Conservation (phyloP, 2,329 filamentous ascomycete genomes). For the Podosphaera fusca region DNA sequence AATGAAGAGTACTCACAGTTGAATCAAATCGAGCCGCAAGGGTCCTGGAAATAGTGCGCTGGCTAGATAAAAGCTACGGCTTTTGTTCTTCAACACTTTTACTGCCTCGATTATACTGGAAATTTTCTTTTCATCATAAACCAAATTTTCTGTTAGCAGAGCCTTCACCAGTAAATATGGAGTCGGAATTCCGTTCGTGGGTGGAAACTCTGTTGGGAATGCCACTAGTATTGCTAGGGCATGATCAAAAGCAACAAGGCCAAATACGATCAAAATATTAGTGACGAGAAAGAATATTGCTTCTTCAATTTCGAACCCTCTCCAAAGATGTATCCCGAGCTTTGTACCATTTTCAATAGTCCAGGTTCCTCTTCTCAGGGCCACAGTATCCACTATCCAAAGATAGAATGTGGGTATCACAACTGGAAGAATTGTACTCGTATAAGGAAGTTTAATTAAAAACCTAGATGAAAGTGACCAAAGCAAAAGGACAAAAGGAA, state of each 20-base stretch:
- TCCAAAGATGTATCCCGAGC: constrained; percentile 36
- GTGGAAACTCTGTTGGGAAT: constrained; percentile 33
- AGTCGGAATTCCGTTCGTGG: constrained; percentile 24
- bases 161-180: constrained; percentile 28
- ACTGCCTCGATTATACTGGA: constrained; percentile 35
- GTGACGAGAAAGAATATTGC: constrained; percentile 50
- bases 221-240: constrained; percentile 40
- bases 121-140: constrained; percentile 35
- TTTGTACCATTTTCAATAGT: constrained; percentile 46
- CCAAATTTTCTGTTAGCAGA: constrained; percentile 21
- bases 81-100: constrained; percentile 34
- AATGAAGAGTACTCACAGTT: constrained; percentile 24
- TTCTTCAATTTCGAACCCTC: constrained; percentile 48
- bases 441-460: constrained; percentile 32
- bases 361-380: constrained; percentile 47
- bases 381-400: constrained; percentile 49
- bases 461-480: constrained; percentile 43
- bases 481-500: constrained; percentile 38
- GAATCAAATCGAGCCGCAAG: constrained; percentile 41
- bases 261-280: constrained; percentile 46
- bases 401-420: constrained; percentile 42
- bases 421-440: constrained; percentile 36
- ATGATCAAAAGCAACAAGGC: constrained; percentile 45
- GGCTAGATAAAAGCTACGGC: constrained; percentile 51
- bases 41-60: constrained; percentile 45